Evolutionary conservation across 73 alveolate species (phyloP).

Genomic region (Paraurostyla sp.): DNA sequence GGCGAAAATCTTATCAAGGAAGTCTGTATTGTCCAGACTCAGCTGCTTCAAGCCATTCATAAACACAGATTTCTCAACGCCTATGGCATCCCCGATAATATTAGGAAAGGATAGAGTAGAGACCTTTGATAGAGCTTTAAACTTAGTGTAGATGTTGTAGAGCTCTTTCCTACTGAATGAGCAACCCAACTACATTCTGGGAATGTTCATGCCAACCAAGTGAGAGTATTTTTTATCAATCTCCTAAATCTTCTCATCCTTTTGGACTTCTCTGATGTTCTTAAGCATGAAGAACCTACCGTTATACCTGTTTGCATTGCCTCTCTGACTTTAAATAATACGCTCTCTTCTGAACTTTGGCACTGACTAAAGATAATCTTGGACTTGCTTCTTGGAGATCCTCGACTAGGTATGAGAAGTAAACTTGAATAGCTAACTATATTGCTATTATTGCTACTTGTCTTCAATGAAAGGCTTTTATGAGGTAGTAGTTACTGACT

Average conservation of each 20-base stretch:
- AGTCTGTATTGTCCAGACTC: slow-evolving; percentile 51
- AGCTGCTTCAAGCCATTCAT: slow-evolving; percentile 50
- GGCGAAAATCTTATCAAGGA: slow-evolving; percentile 45
- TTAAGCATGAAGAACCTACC: neutral
- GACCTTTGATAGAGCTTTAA: slow-evolving; percentile 59
- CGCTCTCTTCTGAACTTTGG: neutral
- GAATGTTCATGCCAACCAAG: slow-evolving; percentile 66
- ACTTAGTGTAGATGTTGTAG: slow-evolving; percentile 51
- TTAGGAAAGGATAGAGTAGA: neutral
- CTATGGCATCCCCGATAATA: slow-evolving; percentile 14
- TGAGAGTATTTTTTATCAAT: slow-evolving; percentile 24
- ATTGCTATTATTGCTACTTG: no score
- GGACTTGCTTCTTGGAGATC: no score
- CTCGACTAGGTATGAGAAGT: no score
- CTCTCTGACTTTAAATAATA: slow-evolving; percentile 5
- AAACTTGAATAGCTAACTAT: no score
- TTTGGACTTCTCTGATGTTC: neutral
- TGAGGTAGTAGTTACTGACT: no score
- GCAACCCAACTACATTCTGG: slow-evolving; percentile 44
- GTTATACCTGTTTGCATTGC: neutral
- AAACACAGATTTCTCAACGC: slow-evolving; percentile 42
- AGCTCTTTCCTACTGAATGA: slow-evolving; percentile 67
- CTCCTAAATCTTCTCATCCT: neutral
- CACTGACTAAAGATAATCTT: no score
- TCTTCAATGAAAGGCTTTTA: no score